These are phyloP conservation scores for Calonectria hawksworthii DNA, from an alignment of 2,329 filamentous ascomycete genomes.

Conservation along the genomic window DNA sequence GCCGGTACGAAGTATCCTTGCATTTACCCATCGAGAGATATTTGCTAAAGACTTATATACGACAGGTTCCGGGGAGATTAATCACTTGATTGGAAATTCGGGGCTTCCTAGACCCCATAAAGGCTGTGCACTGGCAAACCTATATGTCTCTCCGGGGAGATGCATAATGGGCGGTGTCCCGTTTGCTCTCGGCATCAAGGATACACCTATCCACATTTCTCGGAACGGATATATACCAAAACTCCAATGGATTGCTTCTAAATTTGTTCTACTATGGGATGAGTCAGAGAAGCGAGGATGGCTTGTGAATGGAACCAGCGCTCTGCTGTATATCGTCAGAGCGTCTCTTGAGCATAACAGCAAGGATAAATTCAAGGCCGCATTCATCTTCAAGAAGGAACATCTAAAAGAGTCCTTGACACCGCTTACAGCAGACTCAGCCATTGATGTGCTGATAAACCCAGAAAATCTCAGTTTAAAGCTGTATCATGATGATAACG, in stretches of 20 bases:
- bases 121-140: background rate
- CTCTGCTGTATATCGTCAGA: slow-evolving; percentile 40
- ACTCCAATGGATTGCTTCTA: slow-evolving; percentile 35
- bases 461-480: background rate
- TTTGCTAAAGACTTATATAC: too few relatives aligned
- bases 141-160: background rate
- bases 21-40: too few relatives aligned
- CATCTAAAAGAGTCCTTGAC: slow-evolving; percentile 1
- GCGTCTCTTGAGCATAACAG: slow-evolving; percentile 33
- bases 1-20: background rate
- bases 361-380: slow-evolving; percentile 8
- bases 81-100: background rate
- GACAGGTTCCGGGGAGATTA: too few relatives aligned
- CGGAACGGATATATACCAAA: slow-evolving; percentile 19
- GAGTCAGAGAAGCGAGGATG: slow-evolving; percentile 46
- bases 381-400: slow-evolving; percentile 1
- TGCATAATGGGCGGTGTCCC: background rate
- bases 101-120: background rate
- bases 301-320: slow-evolving; percentile 47
- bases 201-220: slow-evolving; percentile 4
- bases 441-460: slow-evolving; percentile 19
- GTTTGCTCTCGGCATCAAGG: background rate
- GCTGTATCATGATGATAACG: slow-evolving; percentile 12
- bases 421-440: background rate
- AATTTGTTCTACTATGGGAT: slow-evolving; percentile 44